phyloP scores from a whole-genome alignment of 495 filamentous ascomycete genomes.

The Hypoxylon fuscum region DNA sequence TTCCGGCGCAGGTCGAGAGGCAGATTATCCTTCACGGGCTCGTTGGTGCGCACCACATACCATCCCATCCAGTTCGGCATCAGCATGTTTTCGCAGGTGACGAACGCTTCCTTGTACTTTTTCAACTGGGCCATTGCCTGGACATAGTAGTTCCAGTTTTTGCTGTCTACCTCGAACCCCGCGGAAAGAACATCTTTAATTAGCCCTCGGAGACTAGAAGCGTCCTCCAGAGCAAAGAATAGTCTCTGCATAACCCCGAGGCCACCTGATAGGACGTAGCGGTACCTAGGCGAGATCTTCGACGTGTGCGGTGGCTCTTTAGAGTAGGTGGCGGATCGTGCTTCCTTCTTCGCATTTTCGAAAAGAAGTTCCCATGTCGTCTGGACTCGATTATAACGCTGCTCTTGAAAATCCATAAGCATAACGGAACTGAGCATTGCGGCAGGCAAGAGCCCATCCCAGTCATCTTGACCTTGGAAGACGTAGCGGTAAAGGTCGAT shows the following conservation, averaged over 20 bases:
- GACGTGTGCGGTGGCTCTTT: constrained; percentile 21
- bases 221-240: constrained; percentile 57
- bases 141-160: constrained; percentile 70
- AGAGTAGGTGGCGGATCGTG: constrained; percentile 42
- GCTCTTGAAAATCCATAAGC: constrained; percentile 63
- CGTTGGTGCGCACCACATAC: constrained; percentile 45
- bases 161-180: constrained; percentile 73
- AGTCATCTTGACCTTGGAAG: constrained; percentile 42
- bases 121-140: constrained; percentile 56
- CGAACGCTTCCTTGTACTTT: constrained; percentile 64
- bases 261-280: constrained; percentile 65
- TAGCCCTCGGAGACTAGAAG: constrained; percentile 55
- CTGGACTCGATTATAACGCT: constrained; percentile 66
- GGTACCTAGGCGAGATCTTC: constrained; percentile 62
- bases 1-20: constrained; percentile 50
- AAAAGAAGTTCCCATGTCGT: constrained; percentile 72
- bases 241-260: constrained; percentile 69
- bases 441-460: constrained; percentile 56
- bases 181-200: constrained; percentile 60
- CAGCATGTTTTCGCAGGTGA: constrained; percentile 73
- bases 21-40: constrained; percentile 33
- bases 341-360: constrained; percentile 58
- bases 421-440: constrained; percentile 71
- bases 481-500: constrained; percentile 61
- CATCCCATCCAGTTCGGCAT: constrained; percentile 82